Base-by-base conservation (phyloP, 2,329 filamentous ascomycete genomes). In the Raffaelea deltoideospora region DNA sequence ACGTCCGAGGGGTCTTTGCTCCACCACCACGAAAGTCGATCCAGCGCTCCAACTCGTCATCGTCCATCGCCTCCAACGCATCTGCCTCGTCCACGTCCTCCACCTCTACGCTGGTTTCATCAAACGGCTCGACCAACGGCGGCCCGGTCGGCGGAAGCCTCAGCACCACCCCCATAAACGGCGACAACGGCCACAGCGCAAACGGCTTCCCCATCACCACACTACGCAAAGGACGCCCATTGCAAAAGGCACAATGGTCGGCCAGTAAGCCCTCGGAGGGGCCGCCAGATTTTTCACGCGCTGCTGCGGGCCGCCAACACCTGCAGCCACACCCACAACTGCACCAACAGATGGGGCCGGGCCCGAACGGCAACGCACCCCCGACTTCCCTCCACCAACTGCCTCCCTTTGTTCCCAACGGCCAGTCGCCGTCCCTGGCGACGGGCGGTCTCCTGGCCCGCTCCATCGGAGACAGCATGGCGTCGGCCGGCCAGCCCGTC, bases 1-100 rank as follows among this genome's bases (percentile, higher is more conserved):
- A 93, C 59, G 75, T 79, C 47, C 76, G 80, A 61, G 79, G 80
- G 57, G 87, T 93, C 72, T 84, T 92, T 57, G 79, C 83, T 70
- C 82, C 84, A 52, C 83, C 86, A 50, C 82, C 84, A 52, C 83
- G 86, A 50, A 95, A 94, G 63, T 77, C 71, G 53, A 69, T 85
- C 43, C 83, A 88, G 56, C 77, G 88, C 55, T 79, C 79, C 52
- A 93, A 85, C 65, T 96, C 88, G 26, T 90, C 85, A 40, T 93
- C 86, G 4, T 94, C 87, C 32, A 67, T 92, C 45, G 81, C 83
- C 13, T 74, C 75, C 34, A 72, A 64, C 29, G 61, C 67, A 1
- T 77, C 74, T 23, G 60, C 59, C 39, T 69, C 72, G 14, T 76
- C 73, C 6, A 65, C 61, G 10, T 74, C 78, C 3, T 45, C 44